Conservation (phyloP, 805 yeast genomes). For the Wickerhamiella kurtzmanii region DNA sequence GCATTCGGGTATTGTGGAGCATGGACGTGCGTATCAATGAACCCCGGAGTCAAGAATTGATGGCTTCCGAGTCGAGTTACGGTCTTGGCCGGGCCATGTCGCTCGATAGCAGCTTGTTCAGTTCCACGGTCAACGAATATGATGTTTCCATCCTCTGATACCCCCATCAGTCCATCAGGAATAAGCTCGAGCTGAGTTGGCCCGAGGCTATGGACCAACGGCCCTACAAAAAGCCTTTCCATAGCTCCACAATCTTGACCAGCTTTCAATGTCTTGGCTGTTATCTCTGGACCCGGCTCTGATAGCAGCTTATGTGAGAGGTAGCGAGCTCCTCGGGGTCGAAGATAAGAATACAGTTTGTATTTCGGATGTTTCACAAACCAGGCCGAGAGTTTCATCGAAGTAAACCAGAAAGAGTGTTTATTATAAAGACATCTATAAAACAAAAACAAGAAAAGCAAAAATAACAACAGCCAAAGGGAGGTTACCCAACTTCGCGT, state of each 20-base stretch:
- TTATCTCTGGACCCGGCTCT: too few relatives aligned
- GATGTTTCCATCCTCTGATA: not conserved
- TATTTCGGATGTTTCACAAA: not conserved
- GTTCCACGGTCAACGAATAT: not conserved
- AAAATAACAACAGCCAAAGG: not conserved
- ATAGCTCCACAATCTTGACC: not conserved
- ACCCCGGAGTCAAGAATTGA: constrained; percentile 67
- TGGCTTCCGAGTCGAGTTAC: not conserved
- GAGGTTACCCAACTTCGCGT: not conserved
- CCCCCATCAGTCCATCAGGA: not conserved
- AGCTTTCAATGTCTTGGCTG: too few relatives aligned
- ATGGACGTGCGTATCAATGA: constrained; percentile 70
- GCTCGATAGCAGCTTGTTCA: not conserved
- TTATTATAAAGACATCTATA: too few relatives aligned
- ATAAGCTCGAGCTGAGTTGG: not conserved
- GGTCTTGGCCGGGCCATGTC: not conserved
- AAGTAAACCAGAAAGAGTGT: too few relatives aligned
- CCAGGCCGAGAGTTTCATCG: not conserved
- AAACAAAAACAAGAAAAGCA: not conserved
- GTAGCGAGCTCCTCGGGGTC: too few relatives aligned
- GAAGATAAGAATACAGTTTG: too few relatives aligned
- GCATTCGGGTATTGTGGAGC: constrained; percentile 75
- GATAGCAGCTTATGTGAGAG: not conserved
- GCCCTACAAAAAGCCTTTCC: not conserved
- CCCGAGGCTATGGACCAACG: not conserved